Percentiles rank a stretch among this genome's conserved stretches.
Evolutionary conservation across 106 monocot genomes (phyloP).

Genomic region (Allium fistulosum): DNA sequence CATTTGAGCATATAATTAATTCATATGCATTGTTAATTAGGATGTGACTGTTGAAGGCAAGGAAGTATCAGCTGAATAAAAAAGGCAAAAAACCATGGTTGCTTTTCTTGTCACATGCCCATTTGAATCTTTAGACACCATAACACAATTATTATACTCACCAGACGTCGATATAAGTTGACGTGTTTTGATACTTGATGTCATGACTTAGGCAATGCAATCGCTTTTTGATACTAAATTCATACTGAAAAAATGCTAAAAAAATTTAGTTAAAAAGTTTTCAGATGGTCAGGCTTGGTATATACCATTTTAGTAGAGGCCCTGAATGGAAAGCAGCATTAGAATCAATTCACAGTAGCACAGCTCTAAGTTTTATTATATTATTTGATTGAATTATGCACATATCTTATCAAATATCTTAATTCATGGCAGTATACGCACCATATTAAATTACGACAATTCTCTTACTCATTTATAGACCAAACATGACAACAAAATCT

Average conservation of each 20-base stretch:
- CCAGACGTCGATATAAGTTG: constrained; percentile 82
- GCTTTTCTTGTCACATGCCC: constrained; percentile 77
- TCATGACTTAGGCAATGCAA: constrained; percentile 88
- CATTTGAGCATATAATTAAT: constrained; percentile 64
- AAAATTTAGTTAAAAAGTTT: constrained; percentile 50
- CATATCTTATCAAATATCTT: too few relatives aligned
- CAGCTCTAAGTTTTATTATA: too few relatives aligned
- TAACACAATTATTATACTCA: constrained; percentile 78
- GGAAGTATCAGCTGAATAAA: constrained; percentile 83
- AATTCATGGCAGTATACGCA: too few relatives aligned
- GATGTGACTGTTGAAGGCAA: constrained; percentile 80
- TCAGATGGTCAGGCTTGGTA: constrained; percentile 69
- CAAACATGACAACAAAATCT: too few relatives aligned
- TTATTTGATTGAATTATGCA: too few relatives aligned
- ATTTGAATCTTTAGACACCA: constrained; percentile 77
- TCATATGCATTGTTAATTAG: constrained; percentile 64
- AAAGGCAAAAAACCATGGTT: constrained; percentile 73
- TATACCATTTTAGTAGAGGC: constrained; percentile 57
- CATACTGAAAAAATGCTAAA: constrained; percentile 17
- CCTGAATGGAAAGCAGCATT: too few relatives aligned
- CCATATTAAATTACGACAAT: too few relatives aligned
- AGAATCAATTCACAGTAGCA: too few relatives aligned
- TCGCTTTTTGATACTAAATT: constrained; percentile 64
- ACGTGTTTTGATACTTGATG: constrained; percentile 81
- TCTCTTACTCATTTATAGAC: too few relatives aligned